Conservation (phyloP, 192 early-diverging fungal genomes). For the Entomortierella chlamydospora region DNA sequence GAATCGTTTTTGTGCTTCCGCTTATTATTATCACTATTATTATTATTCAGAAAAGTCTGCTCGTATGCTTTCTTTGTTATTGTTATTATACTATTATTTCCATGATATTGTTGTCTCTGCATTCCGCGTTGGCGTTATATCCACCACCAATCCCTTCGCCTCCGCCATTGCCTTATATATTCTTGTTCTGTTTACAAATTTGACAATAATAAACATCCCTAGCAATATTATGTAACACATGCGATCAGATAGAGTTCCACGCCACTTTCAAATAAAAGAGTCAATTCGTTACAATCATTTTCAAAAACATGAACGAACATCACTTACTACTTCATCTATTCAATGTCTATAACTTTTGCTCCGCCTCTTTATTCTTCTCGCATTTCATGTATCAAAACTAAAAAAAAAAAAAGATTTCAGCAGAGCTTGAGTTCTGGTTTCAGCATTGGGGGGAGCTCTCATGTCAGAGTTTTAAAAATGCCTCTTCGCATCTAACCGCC, state of each 20-base stretch:
- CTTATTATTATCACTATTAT: background rate
- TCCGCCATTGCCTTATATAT: background rate
- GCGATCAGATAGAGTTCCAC: background rate
- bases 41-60: background rate
- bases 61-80: background rate
- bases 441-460: background rate
- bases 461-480: no score
- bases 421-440: background rate
- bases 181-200: no score
- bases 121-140: background rate
- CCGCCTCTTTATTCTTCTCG: no score
- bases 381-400: background rate
- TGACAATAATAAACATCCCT: no score
- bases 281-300: no score
- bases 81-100: background rate
- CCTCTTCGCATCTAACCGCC: slow-evolving; percentile 1
- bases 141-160: background rate
- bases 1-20: background rate
- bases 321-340: no score
- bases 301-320: no score
- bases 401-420: no score
- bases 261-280: no score
- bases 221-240: background rate
- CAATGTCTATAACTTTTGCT: no score
- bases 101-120: background rate